Evolutionary conservation across 306 rosid species (phyloP), one percentile per base, ranked within the genome.

Genomic region (Hylodesmum podocarpum): DNA sequence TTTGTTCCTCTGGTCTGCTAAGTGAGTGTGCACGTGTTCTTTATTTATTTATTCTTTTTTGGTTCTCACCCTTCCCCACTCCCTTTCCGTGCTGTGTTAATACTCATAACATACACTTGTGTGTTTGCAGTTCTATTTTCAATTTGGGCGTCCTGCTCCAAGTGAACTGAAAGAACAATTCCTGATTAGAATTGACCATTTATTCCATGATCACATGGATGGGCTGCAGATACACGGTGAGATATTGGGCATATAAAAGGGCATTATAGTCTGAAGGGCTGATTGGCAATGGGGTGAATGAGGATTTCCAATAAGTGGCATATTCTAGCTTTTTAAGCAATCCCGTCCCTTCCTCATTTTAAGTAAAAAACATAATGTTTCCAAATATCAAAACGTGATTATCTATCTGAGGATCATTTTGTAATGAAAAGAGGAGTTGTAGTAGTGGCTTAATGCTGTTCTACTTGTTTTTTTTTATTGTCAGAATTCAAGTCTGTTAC

Each of bases 151-250:
- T 25, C 99, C 97, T 41, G 86, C 94, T 55, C 90, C 97, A 84
- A 85, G 66, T 70, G 99, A 93, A 9, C 86, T 91, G 68, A 93
- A 89, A 79, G 97, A 91, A 31, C 97, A 91, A 70, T 92, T 94
- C 81, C 28, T 92, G 64, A 70, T 83, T 47, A 88, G 91, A 80
- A 73, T 77, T 41, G 88, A 93, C 80, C 96, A 87, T 51, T 81
- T 84, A 73, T 96, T 92, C 84, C 90, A 80, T 78, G 94, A 88
- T 66, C 92, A 92, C 82, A 6, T 55, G 50, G 89, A 91, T 18
- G 98, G 99, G 76, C 82, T 96, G 78, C 96, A 86, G 84, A 86
- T 96, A 39, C 88, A 87, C 63, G 99, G 99, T 96, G 82, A 91
- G 98, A 77, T 78, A 57, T 73, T 62, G 49, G 68, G 53, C 71